Base-by-base conservation (phyloP, 768 basidiomycete species). In the Kwoniella europaea region DNA sequence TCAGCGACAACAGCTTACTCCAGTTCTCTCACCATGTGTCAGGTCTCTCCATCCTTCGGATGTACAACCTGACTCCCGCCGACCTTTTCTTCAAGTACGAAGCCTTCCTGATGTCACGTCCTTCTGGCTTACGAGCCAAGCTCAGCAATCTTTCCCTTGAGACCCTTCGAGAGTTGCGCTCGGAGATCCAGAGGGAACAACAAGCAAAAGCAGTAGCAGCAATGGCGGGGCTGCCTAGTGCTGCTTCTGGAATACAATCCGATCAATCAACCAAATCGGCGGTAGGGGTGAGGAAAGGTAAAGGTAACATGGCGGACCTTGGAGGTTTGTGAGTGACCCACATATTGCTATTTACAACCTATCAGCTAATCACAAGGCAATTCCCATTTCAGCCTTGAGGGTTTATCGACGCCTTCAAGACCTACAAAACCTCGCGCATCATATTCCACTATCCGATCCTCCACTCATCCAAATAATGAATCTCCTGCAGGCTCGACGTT, bases 71-170 rank as follows among this genome's bases (percentile, higher is more conserved):
- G 22, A 62, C 78, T 3, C 79, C 85, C 10, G 74, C 84, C 27
- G 81, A 84, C 43, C 82, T 87, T 18, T 85, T 77, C 76, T 86
- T 80, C 82, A 84, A 86, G 69, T 86, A 86, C 83, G 85, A 87
- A 74, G 85, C 86, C 3, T 85, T 85, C 71, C 69, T 83, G 22
- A 72, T 85, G 50, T 80, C 82, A 24, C 72, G 75, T 5, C 76
- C 80, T 46, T 78, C 76, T 16, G 77, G 80, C 18, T 62, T 79
- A 0, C 69, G 80, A 10, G 79, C 75, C 50, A 78, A 77, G 65
- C 61, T 78, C 13, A 68, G 77, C 2, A 59, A 27, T 3, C 76
- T 84, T 59, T 83, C 74, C 15, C 73, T 84, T 16, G 76, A 82
- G 24, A 79, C 83, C 22, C 71, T 77, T 6, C 69, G 82, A 1